phyloP scores from a whole-genome alignment of 2,329 filamentous ascomycete genomes.

The Penicillium sp. region DNA sequence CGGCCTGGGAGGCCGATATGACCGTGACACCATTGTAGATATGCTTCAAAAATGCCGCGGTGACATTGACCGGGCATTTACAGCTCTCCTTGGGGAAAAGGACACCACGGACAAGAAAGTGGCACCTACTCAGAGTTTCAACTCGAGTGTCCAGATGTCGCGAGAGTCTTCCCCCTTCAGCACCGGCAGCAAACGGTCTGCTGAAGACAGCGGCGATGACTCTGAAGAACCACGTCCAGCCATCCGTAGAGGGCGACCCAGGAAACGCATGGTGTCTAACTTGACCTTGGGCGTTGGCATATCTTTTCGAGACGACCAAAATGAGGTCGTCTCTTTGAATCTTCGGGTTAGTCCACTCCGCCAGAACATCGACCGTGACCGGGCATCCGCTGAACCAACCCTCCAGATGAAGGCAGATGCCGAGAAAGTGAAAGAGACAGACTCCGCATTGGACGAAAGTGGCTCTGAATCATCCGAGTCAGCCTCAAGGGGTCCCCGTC shows the following conservation, averaged over 20 bases:
- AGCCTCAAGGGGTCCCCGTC: constrained; percentile 15
- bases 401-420: constrained; percentile 22
- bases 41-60: constrained; percentile 59
- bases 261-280: constrained; percentile 40
- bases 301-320: constrained; percentile 41
- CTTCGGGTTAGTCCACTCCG: constrained; percentile 31
- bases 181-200: constrained; percentile 47
- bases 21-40: constrained; percentile 56
- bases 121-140: constrained; percentile 31
- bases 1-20: constrained; percentile 55
- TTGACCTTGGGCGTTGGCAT: constrained; percentile 43
- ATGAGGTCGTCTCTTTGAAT: constrained; percentile 44
- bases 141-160: constrained; percentile 41
- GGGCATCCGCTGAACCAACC: not conserved
- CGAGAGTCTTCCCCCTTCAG: constrained; percentile 48
- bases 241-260: constrained; percentile 32
- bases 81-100: constrained; percentile 55
- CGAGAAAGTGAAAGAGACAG: constrained; percentile 19
- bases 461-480: constrained; percentile 14
- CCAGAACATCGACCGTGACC: not conserved
- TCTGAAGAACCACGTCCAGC: constrained; percentile 40
- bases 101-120: constrained; percentile 27
- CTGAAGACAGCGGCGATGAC: constrained; percentile 41
- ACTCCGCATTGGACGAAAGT: not conserved
- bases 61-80: constrained; percentile 58